Percentiles rank a stretch among this genome's conserved stretches.
phyloP scores from a whole-genome alignment of 345 rosid genomes.

The Sapria himalayana region DNA sequence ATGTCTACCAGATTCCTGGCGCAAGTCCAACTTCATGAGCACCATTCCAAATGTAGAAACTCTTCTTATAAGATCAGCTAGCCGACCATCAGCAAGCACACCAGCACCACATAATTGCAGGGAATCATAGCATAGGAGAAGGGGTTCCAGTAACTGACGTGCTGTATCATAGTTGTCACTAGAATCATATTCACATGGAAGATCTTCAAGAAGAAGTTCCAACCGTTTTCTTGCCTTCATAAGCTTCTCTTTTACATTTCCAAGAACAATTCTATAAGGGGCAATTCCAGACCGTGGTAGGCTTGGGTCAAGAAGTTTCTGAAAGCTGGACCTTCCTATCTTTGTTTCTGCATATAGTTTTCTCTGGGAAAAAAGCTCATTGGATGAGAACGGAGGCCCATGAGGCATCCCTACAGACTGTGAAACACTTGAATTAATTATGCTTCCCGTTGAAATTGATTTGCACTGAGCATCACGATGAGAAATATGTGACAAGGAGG shows the following conservation, averaged over 20 bases:
- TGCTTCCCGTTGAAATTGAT: conserved; percentile 22
- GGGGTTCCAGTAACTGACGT: conserved; percentile 65
- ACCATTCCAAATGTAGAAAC: conserved; percentile 84
- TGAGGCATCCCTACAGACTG: conserved; percentile 18
- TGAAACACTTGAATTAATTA: conserved; percentile 17
- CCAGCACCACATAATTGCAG: conserved; percentile 85
- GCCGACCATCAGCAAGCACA: conserved; percentile 74
- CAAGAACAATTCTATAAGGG: conserved; percentile 87
- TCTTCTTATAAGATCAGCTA: conserved; percentile 82
- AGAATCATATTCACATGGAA: conserved; percentile 73
- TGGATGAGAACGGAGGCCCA: conserved; percentile 23
- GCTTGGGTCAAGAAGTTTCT: conserved; percentile 87
- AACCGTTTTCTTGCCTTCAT: conserved; percentile 52
- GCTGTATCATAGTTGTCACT: conserved; percentile 61
- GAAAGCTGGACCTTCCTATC: conserved; percentile 78
- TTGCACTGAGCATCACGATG: conserved; percentile 11
- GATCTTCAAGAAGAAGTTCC: conserved; percentile 81
- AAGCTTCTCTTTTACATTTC: conserved; percentile 90
- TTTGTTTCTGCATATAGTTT: conserved; percentile 62
- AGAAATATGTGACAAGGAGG: conserved; percentile 14
- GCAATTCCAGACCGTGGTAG: conserved; percentile 65
- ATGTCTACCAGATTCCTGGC: conserved; percentile 89
- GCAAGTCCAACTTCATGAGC: conserved; percentile 88
- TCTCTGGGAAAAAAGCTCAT: conserved; percentile 46
- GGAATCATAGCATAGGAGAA: conserved; percentile 77